Percentiles rank a stretch among this genome's conserved stretches.
These are phyloP conservation scores for Perilla frutescens DNA, from an alignment of 257 asterid species.

Conservation along the genomic window DNA sequence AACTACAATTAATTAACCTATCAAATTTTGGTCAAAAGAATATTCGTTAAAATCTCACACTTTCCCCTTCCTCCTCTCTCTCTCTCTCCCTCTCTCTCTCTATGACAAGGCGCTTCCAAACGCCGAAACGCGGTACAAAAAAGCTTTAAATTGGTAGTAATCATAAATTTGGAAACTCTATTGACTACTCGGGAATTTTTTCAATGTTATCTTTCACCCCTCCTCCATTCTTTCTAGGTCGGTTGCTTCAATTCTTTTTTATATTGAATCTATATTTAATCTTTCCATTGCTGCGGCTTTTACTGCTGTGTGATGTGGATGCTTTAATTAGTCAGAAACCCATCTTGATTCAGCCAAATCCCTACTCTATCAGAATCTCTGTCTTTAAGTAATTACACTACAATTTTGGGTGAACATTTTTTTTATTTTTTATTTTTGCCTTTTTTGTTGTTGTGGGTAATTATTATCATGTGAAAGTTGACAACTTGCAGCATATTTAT, in stretches of 20 bases:
- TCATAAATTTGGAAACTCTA: background rate
- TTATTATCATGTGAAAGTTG: constrained; percentile 6
- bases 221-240: constrained; percentile 35
- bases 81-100: background rate
- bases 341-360: constrained; percentile 15
- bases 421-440: background rate
- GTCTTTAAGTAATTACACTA: background rate
- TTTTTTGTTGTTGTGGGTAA: background rate
- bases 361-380: constrained; percentile 16
- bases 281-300: background rate
- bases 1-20: background rate
- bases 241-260: background rate
- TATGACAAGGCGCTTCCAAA: constrained; percentile 16
- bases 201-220: constrained; percentile 32
- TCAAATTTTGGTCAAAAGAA: background rate
- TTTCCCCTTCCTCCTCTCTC: background rate
- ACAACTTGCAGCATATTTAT: constrained; percentile 29
- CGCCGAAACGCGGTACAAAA: constrained; percentile 33
- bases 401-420: constrained; percentile 20
- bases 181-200: constrained; percentile 21
- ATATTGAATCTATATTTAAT: background rate
- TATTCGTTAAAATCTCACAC: background rate
- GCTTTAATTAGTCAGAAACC: constrained; percentile 12
- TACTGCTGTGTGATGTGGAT: constrained; percentile 4
- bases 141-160: background rate